Percentiles rank a stretch among this genome's conserved stretches.
Conservation (phyloP, 495 filamentous ascomycete species). For the Neurospora sp. region DNA sequence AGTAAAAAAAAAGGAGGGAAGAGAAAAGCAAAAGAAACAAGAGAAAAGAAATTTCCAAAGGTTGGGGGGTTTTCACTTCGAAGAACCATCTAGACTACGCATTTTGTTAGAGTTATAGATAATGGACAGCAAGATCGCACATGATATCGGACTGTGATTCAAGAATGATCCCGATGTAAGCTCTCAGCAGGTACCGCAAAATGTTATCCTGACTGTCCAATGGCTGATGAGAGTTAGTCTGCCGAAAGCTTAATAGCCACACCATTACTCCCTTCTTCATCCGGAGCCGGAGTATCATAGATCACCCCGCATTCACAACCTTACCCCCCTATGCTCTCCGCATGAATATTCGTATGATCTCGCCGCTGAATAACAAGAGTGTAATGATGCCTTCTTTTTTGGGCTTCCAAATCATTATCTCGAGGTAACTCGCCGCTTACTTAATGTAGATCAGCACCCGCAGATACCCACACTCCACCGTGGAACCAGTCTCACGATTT, state of each 20-base stretch:
- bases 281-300: not conserved
- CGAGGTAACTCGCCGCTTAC: not conserved
- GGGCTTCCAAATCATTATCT: not conserved
- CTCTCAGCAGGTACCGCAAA: not conserved
- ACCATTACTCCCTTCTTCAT: not conserved
- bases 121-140: not conserved
- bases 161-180: not conserved
- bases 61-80: not conserved
- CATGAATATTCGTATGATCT: not conserved
- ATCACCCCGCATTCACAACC: not conserved
- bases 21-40: constrained; percentile 1
- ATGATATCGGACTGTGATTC: not conserved
- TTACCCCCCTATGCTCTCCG: not conserved
- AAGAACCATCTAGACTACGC: not conserved
- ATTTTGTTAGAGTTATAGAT: not conserved
- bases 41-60: not conserved
- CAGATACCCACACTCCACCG: not conserved
- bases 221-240: not conserved
- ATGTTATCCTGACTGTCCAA: not conserved
- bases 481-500: not conserved
- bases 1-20: constrained; percentile 1
- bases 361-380: not conserved
- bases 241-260: not conserved
- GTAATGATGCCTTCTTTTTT: not conserved
- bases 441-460: not conserved